Percentiles rank a stretch among this genome's conserved stretches.
Evolutionary conservation across 805 yeast species (phyloP).

Genomic region (Metschnikowia lochheadii): DNA sequence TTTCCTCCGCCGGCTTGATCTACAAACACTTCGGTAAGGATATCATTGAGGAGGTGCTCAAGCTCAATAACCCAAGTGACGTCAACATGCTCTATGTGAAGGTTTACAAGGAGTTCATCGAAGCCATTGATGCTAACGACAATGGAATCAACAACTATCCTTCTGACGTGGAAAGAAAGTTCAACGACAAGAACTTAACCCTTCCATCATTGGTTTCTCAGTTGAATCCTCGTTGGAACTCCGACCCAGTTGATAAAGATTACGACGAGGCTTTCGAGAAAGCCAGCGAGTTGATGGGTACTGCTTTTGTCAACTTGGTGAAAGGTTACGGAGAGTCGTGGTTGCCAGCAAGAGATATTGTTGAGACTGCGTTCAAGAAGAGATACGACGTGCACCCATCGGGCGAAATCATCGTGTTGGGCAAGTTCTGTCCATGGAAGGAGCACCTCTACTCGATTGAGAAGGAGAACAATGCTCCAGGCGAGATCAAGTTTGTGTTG

Average conservation of each 20-base stretch:
- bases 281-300: constrained; percentile 83
- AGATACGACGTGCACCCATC: constrained; percentile 59
- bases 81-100: constrained; percentile 66
- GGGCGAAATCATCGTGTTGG: constrained; percentile 72
- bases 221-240: constrained; percentile 84
- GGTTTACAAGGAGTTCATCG: constrained; percentile 82
- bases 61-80: constrained; percentile 31
- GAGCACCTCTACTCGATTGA: constrained; percentile 82
- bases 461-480: constrained; percentile 49
- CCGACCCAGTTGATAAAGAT: constrained; percentile 58
- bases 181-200: constrained; percentile 68
- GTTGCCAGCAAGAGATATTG: constrained; percentile 84
- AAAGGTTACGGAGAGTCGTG: constrained; percentile 76
- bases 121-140: constrained; percentile 93
- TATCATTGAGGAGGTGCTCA: constrained; percentile 53
- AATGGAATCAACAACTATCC: constrained; percentile 78
- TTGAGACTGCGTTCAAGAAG: constrained; percentile 60
- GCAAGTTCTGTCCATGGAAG: constrained; percentile 90
- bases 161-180: constrained; percentile 54
- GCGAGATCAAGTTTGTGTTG: constrained; percentile 67
- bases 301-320: constrained; percentile 64
- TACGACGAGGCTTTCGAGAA: constrained; percentile 62
- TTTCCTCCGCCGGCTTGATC: constrained; percentile 90
- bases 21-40: constrained; percentile 82
- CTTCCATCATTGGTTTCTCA: constrained; percentile 74